phyloP scores from a whole-genome alignment of 2,329 filamentous ascomycete species.

The Cladosporium phlei region DNA sequence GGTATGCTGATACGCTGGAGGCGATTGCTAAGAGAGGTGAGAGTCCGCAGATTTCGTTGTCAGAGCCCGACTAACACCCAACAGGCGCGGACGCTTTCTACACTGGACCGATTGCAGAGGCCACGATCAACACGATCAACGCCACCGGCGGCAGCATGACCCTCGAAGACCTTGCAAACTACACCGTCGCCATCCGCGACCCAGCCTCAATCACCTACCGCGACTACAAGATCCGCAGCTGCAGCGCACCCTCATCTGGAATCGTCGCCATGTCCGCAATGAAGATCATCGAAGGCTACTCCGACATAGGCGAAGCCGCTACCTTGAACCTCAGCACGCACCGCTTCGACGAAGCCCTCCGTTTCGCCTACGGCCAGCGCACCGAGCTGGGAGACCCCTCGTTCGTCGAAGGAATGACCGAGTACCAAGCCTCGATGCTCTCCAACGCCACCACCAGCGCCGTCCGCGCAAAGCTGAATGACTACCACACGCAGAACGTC shows the following conservation, averaged over 20 bases:
- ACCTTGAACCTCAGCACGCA: constrained; percentile 68
- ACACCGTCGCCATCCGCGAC: constrained; percentile 61
- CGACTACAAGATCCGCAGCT: constrained; percentile 64
- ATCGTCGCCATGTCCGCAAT: constrained; percentile 69
- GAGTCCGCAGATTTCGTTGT: too few species aligned
- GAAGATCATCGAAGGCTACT: constrained; percentile 78
- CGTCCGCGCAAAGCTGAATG: constrained; percentile 64
- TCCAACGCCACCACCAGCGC: constrained; percentile 53
- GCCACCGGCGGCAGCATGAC: constrained; percentile 78
- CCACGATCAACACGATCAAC: constrained; percentile 66
- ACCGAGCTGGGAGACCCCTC: constrained; percentile 76
- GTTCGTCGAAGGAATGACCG: constrained; percentile 60
- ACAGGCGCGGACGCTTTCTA: constrained; percentile 63
- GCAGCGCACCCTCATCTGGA: constrained; percentile 73
- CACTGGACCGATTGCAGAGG: constrained; percentile 64
- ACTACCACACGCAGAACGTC: constrained; percentile 66
- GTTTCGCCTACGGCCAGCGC: constrained; percentile 76
- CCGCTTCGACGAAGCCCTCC: constrained; percentile 79
- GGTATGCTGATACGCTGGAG: constrained; percentile 76
- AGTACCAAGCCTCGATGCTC: constrained; percentile 66
- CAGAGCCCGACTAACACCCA: neutral
- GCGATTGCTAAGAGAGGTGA: constrained; percentile 65
- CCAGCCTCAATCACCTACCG: constrained; percentile 53
- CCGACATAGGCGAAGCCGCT: constrained; percentile 54
- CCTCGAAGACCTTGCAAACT: constrained; percentile 68